Base-by-base conservation (phyloP, 129 eudicot species). In the Glebionis coronaria region DNA sequence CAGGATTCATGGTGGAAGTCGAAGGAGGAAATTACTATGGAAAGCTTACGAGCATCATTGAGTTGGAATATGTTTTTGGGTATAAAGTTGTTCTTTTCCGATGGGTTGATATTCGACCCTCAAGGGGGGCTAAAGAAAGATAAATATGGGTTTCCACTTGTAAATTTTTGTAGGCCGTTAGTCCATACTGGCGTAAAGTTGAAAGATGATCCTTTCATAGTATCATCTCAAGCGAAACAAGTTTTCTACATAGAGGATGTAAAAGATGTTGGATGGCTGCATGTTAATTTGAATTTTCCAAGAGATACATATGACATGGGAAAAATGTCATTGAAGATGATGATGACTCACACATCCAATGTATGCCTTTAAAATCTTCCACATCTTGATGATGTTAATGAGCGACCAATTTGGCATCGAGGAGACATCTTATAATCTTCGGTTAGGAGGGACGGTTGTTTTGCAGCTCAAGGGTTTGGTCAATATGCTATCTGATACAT, bases 151-250 rank as follows among this genome's bases (percentile, higher is more conserved):
- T 31, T 4, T 31, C 38, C 38, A 31, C 56, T 51, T 51, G 56
- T 51, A 15, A 51, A 15, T 3, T 51, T 51, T 15, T 51, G 23
- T 14, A 51, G 12, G 8, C 56, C 5, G 19, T 15, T 51, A n/a
- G 16, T 51, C 0, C 56, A 51, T 15, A 51, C 56, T 6, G 56
- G 56, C 15, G 7, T 5, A 14, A 1, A 46, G 12, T 51, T 51
- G 56, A 29, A 59, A 13, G 64, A 59, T 59, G 45, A 59, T 59
- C 64, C 64, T 27, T 59, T 27, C 35, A 51, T 51, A 51, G 16
- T 51, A 12, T 51, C 56, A 5, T 51, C 56, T 1, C 56, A 51
- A 51, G 56, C 64, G 14, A 59, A 13, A 29, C 64, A 59, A 29
- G 45, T 58, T 8, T 58, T 27, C 64, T 58, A 58, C 64, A 58